Base-by-base conservation (phyloP, 495 filamentous ascomycete genomes). In the Aspergillus taichungensis region DNA sequence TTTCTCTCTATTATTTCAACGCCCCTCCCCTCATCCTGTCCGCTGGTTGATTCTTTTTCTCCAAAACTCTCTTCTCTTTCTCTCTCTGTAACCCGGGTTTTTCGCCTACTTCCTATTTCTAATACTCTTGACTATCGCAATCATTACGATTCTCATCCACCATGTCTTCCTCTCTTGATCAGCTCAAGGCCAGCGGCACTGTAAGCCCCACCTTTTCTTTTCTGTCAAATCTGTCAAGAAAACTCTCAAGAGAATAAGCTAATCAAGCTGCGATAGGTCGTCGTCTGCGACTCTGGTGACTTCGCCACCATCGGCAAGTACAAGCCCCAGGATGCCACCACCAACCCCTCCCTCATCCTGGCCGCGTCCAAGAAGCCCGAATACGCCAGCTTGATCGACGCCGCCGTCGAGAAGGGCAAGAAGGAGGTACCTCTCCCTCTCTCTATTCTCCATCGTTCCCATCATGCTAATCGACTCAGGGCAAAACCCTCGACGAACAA, bases 281-380 rank as follows among this genome's bases (percentile, higher is more conserved):
- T 71, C 49, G 74, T 66, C 38, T 41, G 49, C 46, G 43, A 49
- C 45, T 52, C 45, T 40, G 45, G 47, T 46, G 45, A 51, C 57
- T 68, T 71, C 49, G 62, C 72, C 80, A 87, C 90, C 61, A 99
- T 99, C 67, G 88, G 76, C 78, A 97, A 99, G 76, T 99, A 99
- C 81, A 92, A 95, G 80, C 92, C 92, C 45, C 90, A 96, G 80
- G 92, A 99, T 85, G 92, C 90, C 59, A 96, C 90, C 62, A 99
- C 92, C 68, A 99, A 99, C 78, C 92, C 92, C 33, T 96, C 92
- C 51, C 77, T 99, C 60, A 96, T 99, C 69, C 80, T 99, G 62
- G 88, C 88, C 56, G 92, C 92, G 45, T 88, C 94, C 64, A 95
- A 99, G 80, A 99, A 97, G 80, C 62, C 85, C 62, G 90, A 95